Evolutionary conservation across 768 basidiomycete genomes (phyloP), one percentile per base, ranked within the genome.

Genomic region (Boletus insuetus): DNA sequence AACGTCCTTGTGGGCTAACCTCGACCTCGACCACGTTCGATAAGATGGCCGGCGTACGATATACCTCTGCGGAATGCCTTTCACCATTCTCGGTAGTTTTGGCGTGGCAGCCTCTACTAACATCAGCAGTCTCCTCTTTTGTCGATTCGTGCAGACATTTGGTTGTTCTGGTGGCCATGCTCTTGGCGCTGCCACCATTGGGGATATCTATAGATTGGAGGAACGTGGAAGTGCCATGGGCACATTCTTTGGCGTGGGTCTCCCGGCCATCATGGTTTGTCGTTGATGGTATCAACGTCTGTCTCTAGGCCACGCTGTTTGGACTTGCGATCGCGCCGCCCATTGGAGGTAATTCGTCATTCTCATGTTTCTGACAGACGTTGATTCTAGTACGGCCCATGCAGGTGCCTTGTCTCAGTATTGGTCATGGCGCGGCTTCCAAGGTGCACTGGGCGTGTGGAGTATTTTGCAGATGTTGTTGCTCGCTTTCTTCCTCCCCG

Each of bases 31-130:
- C 53, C 32, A 19, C 32, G 17, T n/a, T 14, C 11, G 22, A 16
- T 56, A 39, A 88, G 86, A 90, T 73, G 89, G 91, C 3, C 77
- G 88, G 2, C 73, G 83, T n/a, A 73, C 75, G 0, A 72, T 87
- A 10, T 90, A 86, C 59, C 73, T 90, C 6, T 68, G 68, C 29
- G 79, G 79, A 7, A 72, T 88, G 14, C 87, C 88, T 0, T 69
- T 88, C 29, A 75, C 84, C 37, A 74, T 79, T 34, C 49, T 85
- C 0, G 85, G 80, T 0, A 85, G 86, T 8, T 62, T 87, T 1
- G 87, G 84, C 0, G 84, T 87, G 0, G 81, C 83, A 0, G 54
- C 71, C 0, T 76, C 85, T 0, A 62, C 35, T 66, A 84, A 9
- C 70, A 70, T 68, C 13, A 1, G 63, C 72, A 17, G 14, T 22